Base-by-base conservation (phyloP, 495 filamentous ascomycete species). In the Hyaloscypha hepaticicola region DNA sequence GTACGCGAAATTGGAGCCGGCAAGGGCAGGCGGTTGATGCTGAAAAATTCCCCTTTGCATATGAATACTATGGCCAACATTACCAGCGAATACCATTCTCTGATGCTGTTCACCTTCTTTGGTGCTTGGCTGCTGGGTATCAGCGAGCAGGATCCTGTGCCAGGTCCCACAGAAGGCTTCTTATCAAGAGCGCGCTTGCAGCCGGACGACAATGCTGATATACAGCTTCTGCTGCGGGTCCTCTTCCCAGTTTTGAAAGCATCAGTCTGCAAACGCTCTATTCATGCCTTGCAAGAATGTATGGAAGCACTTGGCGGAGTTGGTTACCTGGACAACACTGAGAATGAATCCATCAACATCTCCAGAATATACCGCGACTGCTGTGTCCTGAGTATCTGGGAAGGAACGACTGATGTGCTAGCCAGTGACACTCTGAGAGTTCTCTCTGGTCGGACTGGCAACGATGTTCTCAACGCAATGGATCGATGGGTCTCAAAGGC, bases 281-380 rank as follows among this genome's bases (percentile, higher is more conserved):
- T 86, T 24, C 68, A 74, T 4, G 85, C 83, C 0, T 72, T 92
- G 38, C 83, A 83, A 55, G 82, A 83, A 60, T 89, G 85, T 64
- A 88, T 90, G 77, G 87, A 90, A 73, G 77, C 82, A 1, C 83
- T 93, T 60, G 90, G 90, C 21, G 89, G 89, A n/a, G 84, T 91
- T 0, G 88, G 90, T 5, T 92, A 90, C 66, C 84, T 90, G 58
- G 84, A 91, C 64, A 85, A 86, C 67, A 78, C 81, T 56, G 77
- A 89, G 72, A 79, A 81, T 21, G 83, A 85, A 38, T 16, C 55
- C 1, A 73, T 88, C 58, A 92, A 91, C 61, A 75, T 91, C 25
- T 79, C 87, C 8, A 75, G 89, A 11, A 74, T 92, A 9, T 81
- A 86, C 65, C 79, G 90, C 7, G 89, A 91, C 69, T 84, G 81